These are phyloP conservation scores for Silene latifolia DNA, from an alignment of 148 eudicot species.

Conservation along the genomic window DNA sequence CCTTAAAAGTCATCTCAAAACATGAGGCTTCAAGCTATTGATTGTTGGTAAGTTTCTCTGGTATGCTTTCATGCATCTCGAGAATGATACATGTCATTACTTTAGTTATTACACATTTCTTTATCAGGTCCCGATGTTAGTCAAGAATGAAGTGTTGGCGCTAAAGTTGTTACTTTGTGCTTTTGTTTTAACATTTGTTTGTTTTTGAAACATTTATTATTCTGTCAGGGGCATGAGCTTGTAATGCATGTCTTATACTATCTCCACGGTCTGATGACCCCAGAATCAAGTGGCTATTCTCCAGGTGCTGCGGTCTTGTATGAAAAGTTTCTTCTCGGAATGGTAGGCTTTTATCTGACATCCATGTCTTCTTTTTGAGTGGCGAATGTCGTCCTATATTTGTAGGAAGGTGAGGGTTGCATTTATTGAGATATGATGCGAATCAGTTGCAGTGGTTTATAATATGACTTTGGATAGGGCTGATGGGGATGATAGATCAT, in stretches of 20 bases:
- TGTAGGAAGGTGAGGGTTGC: background rate
- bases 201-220: constrained; percentile 12
- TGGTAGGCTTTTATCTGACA: constrained; percentile 42
- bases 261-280: constrained; percentile 47
- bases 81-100: background rate
- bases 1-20: background rate
- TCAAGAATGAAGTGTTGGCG: background rate
- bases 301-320: constrained; percentile 57
- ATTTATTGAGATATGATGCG: constrained; percentile 6
- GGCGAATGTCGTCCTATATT: background rate
- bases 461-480: background rate
- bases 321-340: constrained; percentile 80
- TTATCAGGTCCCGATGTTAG: background rate
- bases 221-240: constrained; percentile 91
- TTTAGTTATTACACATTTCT: background rate
- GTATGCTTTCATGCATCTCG: background rate
- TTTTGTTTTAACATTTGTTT: constrained; percentile 7
- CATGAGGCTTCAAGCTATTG: background rate
- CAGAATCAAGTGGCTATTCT: constrained; percentile 44
- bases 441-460: background rate
- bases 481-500: background rate
- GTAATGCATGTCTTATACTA: constrained; percentile 84
- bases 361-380: background rate
- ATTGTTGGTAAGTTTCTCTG: background rate
- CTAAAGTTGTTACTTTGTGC: background rate